These are phyloP conservation scores for Plenodomus lindquistii DNA, from an alignment of 2,329 filamentous ascomycete genomes.

Conservation along the genomic window DNA sequence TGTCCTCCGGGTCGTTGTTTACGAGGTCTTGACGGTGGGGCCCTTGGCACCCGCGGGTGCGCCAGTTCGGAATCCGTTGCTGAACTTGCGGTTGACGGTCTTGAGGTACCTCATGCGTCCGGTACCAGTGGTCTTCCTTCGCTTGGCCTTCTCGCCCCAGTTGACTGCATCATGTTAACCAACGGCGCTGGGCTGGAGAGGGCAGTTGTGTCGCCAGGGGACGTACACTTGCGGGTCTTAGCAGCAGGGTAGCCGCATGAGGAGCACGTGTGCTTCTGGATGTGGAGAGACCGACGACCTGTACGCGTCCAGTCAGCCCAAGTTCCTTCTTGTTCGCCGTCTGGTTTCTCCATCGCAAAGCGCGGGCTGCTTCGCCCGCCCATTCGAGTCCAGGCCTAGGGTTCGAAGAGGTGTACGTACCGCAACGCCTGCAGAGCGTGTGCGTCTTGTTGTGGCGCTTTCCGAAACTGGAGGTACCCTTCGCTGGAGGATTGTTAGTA, in stretches of 20 bases:
- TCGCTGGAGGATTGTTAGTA: slow-evolving; percentile 61
- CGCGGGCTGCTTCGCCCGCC: not conserved
- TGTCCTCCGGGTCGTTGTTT: slow-evolving; percentile 15
- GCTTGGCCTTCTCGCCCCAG: slow-evolving; percentile 99
- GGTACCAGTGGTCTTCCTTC: slow-evolving; percentile 98
- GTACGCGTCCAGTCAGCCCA: slow-evolving; percentile 37
- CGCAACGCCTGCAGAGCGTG: slow-evolving; percentile 97
- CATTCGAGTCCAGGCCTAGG: slow-evolving; percentile 10
- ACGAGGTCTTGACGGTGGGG: slow-evolving; percentile 46
- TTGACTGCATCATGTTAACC: slow-evolving; percentile 69
- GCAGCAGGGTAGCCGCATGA: slow-evolving; percentile 96
- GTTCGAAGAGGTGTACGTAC: slow-evolving; percentile 61
- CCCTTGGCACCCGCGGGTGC: slow-evolving; percentile 82
- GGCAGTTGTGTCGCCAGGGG: slow-evolving; percentile 3
- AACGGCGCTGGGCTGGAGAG: slow-evolving; percentile 8
- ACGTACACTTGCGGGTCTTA: slow-evolving; percentile 98
- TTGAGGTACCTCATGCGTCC: slow-evolving; percentile 96
- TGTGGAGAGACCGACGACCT: slow-evolving; percentile 97
- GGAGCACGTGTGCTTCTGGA: slow-evolving; percentile 99
- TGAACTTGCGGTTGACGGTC: slow-evolving; percentile 88
- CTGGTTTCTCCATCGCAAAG: slow-evolving; percentile 4
- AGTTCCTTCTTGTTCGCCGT: slow-evolving; percentile 21
- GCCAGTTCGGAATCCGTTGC: slow-evolving; percentile 96
- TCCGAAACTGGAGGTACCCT: slow-evolving; percentile 73
- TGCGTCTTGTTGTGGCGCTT: slow-evolving; percentile 98